phyloP scores from a whole-genome alignment of 2,329 filamentous ascomycete genomes.

The Lecanosticta acicola region DNA sequence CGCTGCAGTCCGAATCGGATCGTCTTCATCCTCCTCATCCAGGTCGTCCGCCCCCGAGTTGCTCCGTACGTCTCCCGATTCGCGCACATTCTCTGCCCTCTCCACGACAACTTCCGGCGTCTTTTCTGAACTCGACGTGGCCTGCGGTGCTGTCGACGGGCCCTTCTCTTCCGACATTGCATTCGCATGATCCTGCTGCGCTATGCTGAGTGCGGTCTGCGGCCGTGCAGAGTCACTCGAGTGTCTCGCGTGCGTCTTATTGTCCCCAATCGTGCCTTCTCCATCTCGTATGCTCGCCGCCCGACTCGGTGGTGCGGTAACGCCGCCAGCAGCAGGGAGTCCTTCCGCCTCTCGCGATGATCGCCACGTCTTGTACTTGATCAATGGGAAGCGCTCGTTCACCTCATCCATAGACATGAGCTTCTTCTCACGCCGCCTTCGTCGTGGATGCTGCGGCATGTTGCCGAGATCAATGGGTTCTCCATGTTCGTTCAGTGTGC shows the following conservation, averaged over 20 bases:
- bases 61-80: constrained; percentile 2
- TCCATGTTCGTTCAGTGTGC: constrained; percentile 66
- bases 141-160: constrained; percentile 11
- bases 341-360: constrained; percentile 76
- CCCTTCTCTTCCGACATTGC: constrained; percentile 15
- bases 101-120: constrained; percentile 32
- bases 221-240: constrained; percentile 29
- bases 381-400: constrained; percentile 91
- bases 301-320: constrained; percentile 67
- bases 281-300: constrained; percentile 65
- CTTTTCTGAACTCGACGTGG: constrained; percentile 23
- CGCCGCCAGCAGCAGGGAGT: constrained; percentile 75
- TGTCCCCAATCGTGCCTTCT: constrained; percentile 38
- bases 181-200: constrained; percentile 46
- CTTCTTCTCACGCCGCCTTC: constrained; percentile 85
- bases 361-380: constrained; percentile 95
- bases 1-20: constrained; percentile 74
- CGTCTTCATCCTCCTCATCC: constrained; percentile 63
- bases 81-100: constrained; percentile 27
- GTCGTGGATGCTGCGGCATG: constrained; percentile 71
- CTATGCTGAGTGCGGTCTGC: constrained; percentile 36
- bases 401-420: constrained; percentile 99
- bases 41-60: constrained; percentile 10
- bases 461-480: constrained; percentile 83
- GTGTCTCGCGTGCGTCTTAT: constrained; percentile 26